These are phyloP conservation scores for Bauhinia variegata DNA, from an alignment of 306 rosid species.

Conservation along the genomic window DNA sequence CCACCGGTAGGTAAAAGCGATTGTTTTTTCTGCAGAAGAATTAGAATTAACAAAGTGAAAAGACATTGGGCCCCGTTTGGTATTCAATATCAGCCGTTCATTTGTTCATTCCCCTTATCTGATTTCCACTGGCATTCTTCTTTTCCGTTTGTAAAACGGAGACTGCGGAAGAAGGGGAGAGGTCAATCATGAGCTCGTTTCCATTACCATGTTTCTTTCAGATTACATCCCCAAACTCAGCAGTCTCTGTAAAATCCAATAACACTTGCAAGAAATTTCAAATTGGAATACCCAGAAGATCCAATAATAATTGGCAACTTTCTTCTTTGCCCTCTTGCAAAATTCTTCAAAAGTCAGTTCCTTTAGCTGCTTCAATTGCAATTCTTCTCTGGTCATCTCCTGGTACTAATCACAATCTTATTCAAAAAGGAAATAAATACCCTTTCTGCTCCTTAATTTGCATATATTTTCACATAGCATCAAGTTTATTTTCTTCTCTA, in stretches of 20 bases:
- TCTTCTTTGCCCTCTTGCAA: constrained; percentile 33
- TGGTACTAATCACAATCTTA: constrained; percentile 43
- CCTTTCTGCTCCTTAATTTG: neutral
- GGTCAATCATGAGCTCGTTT: constrained; percentile 63
- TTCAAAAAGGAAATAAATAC: neutral
- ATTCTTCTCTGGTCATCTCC: constrained; percentile 76
- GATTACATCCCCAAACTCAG: constrained; percentile 34
- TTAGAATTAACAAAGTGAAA: too few species aligned
- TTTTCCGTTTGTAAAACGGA: neutral
- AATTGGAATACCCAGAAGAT: constrained; percentile 12
- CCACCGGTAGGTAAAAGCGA: too few species aligned
- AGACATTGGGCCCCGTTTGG: too few species aligned
- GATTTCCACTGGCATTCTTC: neutral
- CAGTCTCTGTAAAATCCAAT: constrained; percentile 34
- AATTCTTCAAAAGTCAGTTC: constrained; percentile 58
- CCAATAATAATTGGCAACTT: constrained; percentile 31
- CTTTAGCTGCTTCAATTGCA: constrained; percentile 76
- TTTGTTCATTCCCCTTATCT: constrained; percentile 42
- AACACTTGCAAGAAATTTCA: constrained; percentile 39
- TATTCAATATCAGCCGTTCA: constrained; percentile 36
- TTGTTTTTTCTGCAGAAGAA: too few species aligned
- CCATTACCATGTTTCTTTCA: constrained; percentile 54
- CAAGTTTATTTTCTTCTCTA: neutral
- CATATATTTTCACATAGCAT: constrained; percentile 1
- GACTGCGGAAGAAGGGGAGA: constrained; percentile 31